These are phyloP conservation scores for Marasmius oreades DNA, from an alignment of 1,284 basidiomycete species.

Conservation along the genomic window DNA sequence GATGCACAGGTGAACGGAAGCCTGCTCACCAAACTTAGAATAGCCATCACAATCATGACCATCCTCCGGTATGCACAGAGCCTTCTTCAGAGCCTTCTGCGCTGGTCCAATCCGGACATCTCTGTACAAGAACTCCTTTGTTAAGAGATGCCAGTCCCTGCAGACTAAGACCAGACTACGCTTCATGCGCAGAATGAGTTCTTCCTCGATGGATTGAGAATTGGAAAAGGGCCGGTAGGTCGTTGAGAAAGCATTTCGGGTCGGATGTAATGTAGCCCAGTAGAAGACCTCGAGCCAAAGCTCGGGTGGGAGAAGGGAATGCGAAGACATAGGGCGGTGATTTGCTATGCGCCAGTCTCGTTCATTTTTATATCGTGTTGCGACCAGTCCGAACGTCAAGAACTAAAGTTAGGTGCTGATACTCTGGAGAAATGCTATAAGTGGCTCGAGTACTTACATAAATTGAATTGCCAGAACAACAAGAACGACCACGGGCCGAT, in stretches of 20 bases:
- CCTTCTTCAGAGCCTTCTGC: slow-evolving; percentile 26
- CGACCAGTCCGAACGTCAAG: too few relatives aligned
- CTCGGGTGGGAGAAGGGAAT: slow-evolving; percentile 37
- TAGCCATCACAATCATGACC: slow-evolving; percentile 17
- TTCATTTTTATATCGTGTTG: background rate
- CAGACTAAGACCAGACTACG: slow-evolving; percentile 50
- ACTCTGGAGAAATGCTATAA: too few relatives aligned
- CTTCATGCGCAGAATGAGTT: slow-evolving; percentile 29
- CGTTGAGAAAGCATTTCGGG: slow-evolving; percentile 21
- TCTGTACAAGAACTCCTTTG: slow-evolving; percentile 45
- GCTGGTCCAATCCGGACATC: slow-evolving; percentile 43
- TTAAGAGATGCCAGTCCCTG: slow-evolving; percentile 47
- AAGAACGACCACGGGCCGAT: too few relatives aligned
- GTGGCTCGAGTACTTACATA: too few relatives aligned
- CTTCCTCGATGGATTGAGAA: slow-evolving; percentile 20
- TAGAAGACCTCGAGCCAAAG: slow-evolving; percentile 49
- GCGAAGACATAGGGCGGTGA: background rate
- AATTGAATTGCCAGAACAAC: too few relatives aligned
- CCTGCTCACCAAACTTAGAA: slow-evolving; percentile 29
- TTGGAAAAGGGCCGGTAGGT: slow-evolving; percentile 41
- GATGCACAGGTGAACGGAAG: background rate
- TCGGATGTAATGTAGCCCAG: slow-evolving; percentile 33
- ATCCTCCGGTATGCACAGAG: slow-evolving; percentile 23
- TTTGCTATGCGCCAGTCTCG: background rate
- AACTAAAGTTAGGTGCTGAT: too few relatives aligned